Base-by-base conservation (phyloP, 495 filamentous ascomycete genomes). In the Penicillium paxilli region DNA sequence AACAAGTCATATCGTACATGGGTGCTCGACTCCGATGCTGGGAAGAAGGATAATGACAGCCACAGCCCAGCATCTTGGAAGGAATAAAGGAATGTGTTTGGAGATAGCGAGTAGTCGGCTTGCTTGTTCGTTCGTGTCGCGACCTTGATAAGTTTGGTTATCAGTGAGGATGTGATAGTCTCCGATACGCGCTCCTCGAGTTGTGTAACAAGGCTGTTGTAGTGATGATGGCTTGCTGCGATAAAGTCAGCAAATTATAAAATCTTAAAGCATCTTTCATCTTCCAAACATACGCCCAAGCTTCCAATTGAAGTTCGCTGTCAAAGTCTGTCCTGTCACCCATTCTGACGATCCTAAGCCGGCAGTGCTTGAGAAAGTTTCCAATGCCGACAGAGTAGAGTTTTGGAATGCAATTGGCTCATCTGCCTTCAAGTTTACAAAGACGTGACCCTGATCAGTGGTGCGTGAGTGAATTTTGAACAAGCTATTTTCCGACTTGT, bases 401-500 rank as follows among this genome's bases (percentile, higher is more conserved):
- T 66, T 49, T 12, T 62, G 26, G 47, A 57, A 55, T 6, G 44
- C 23, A 22, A 37, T 49, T 3, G 59, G 55, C 5, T 53, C 30
- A 1, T 50, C 61, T n/a, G 64, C 63, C 49, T 76, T 65, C 9
- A 81, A 60, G 53, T 79, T 79, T 8, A 78, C 65, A 53, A 74
- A 78, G 1, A 81, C 58, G 60, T 70, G 55, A 0, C 74, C 74
- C 12, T 53, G 40, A 1, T 57, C 54, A 16, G 58, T 71, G 4
- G 67, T 65, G 44, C 59, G 50, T 0, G 60, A 53, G 42, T 74
- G 66, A 33, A 83, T 62, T 54, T 73, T 70, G 62, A 80, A 82
- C 7, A 83, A 63, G 5, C 74, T 65, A 40, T 85, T 83, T 52
- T 77, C 57, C 5, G 60, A 62, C 55, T 77, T 84, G 40, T 84